Evolutionary conservation across 345 rosid species (phyloP).

Genomic region (Tarenaya hassleriana): DNA sequence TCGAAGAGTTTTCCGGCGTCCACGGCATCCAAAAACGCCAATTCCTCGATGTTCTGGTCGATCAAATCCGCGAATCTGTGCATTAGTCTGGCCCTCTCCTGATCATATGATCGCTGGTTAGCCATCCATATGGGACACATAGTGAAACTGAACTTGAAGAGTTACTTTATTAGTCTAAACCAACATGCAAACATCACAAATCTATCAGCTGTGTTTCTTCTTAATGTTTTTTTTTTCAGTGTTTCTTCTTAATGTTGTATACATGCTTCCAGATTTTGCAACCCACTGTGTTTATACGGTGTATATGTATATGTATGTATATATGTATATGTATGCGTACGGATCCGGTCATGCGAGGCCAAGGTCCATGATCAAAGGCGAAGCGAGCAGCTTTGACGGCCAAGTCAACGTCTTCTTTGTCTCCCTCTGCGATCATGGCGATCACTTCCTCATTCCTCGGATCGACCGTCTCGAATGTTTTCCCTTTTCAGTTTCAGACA

Average conservation of each 20-base stretch:
- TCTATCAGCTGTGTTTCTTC: no score
- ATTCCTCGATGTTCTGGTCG: slow-evolving; percentile 49
- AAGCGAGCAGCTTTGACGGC: slow-evolving; percentile 61
- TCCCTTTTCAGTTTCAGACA: slow-evolving; percentile 28
- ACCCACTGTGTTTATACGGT: no score
- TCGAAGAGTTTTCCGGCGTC: slow-evolving; percentile 62
- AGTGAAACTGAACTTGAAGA: no score
- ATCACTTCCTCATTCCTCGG: slow-evolving; percentile 47
- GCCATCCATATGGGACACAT: no score
- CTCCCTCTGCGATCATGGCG: slow-evolving; percentile 46
- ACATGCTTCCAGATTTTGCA: no score
- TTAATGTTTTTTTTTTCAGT: no score
- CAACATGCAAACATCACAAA: no score
- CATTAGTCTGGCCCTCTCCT: slow-evolving; percentile 66
- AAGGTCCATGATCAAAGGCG: slow-evolving; percentile 60
- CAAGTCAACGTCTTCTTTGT: slow-evolving; percentile 45
- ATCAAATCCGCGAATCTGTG: slow-evolving; percentile 58
- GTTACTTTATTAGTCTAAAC: no score
- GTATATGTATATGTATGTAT: no score
- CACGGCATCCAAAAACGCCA: slow-evolving; percentile 59
- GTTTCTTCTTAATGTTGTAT: no score
- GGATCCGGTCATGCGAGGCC: slow-evolving; percentile 59
- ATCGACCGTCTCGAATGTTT: slow-evolving; percentile 51
- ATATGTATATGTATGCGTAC: slow-evolving; percentile 21
- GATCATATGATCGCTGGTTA: neutral